Percentiles rank a stretch among this genome's conserved stretches.
Conservation (phyloP, 768 basidiomycete species). For the Pleurotus salmoneostramineus region DNA sequence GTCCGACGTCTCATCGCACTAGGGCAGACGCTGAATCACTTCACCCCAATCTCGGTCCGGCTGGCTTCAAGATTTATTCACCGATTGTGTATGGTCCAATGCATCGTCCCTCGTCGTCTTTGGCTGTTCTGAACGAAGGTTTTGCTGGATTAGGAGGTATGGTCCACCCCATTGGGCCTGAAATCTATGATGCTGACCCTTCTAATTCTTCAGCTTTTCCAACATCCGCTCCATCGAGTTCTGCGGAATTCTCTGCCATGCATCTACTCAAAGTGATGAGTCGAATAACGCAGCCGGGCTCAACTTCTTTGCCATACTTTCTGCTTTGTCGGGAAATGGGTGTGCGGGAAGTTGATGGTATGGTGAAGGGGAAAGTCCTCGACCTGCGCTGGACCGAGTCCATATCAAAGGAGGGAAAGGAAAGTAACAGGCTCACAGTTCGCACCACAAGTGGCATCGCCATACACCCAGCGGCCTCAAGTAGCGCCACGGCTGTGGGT, state of each 20-base stretch:
- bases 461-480: constrained; percentile 9
- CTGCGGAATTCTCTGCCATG: constrained; percentile 71
- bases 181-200: not conserved
- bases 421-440: constrained; percentile 12
- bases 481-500: constrained; percentile 15
- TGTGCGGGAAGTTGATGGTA: constrained; percentile 77
- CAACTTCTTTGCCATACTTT: constrained; percentile 73
- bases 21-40: constrained; percentile 38
- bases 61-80: constrained; percentile 60
- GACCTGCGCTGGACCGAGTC: constrained; percentile 77
- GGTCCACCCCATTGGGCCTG: not conserved
- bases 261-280: constrained; percentile 82
- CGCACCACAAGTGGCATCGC: constrained; percentile 16
- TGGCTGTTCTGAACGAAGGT: not conserved
- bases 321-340: constrained; percentile 81
- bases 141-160: constrained; percentile 4
- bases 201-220: constrained; percentile 19
- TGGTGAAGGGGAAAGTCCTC: constrained; percentile 74
- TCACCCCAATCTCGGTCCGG: constrained; percentile 55
- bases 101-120: constrained; percentile 2
- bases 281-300: constrained; percentile 61
- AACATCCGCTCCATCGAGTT: constrained; percentile 41
- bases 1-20: constrained; percentile 21
- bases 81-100: constrained; percentile 28
- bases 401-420: constrained; percentile 49